Conservation (phyloP, 164 flowering plant genomes). For the Platanus orientalis region DNA sequence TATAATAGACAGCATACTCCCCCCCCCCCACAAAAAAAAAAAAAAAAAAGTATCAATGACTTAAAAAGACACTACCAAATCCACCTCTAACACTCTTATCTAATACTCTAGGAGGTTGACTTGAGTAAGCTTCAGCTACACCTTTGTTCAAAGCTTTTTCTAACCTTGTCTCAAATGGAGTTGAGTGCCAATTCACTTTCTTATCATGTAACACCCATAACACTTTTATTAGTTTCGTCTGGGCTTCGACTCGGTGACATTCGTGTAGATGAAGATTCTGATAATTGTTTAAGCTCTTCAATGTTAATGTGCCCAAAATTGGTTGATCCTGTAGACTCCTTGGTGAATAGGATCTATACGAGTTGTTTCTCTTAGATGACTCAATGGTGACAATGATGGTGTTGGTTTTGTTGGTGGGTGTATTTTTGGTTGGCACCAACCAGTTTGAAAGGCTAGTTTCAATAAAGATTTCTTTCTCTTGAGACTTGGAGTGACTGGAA, state of each 20-base stretch:
- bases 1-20: too few relatives aligned
- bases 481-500: neutral
- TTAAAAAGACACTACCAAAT: constrained; percentile 8
- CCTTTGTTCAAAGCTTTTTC: constrained; percentile 72
- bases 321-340: constrained; percentile 69
- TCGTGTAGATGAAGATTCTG: constrained; percentile 62
- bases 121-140: constrained; percentile 31
- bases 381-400: constrained; percentile 10
- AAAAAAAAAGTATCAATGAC: constrained; percentile 9
- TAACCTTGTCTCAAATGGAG: constrained; percentile 89
- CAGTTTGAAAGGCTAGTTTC: constrained; percentile 72
- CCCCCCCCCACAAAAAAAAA: too few relatives aligned
- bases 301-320: constrained; percentile 82
- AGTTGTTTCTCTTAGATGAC: constrained; percentile 33
- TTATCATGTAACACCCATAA: constrained; percentile 60
- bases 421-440: constrained; percentile 53
- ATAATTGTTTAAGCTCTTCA: constrained; percentile 63
- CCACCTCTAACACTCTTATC: constrained; percentile 7
- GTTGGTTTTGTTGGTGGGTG: constrained; percentile 33
- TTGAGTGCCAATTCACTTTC: constrained; percentile 86
- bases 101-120: constrained; percentile 6
- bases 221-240: constrained; percentile 38
- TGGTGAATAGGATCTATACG: constrained; percentile 42
- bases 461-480: constrained; percentile 37
- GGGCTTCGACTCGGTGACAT: constrained; percentile 78